These are phyloP conservation scores for Ascoidea rubescens DNA, from an alignment of 805 yeast genomes.

Conservation along the genomic window DNA sequence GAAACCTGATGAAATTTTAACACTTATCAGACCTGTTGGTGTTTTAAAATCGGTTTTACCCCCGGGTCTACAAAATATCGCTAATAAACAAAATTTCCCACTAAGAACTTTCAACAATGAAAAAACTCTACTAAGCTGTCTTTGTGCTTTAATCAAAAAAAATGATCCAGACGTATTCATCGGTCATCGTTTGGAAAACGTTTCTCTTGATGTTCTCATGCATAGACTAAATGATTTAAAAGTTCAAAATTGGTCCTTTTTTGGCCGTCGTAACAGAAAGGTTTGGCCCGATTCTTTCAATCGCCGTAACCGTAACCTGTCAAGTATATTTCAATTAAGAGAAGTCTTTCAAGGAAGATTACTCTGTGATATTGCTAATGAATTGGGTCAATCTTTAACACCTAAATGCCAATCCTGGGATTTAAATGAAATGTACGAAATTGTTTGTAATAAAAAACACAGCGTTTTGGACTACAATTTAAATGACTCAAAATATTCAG, in stretches of 20 bases:
- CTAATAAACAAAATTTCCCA: conserved; percentile 36
- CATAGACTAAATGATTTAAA: conserved; percentile 68
- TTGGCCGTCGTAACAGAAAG: conserved; percentile 73
- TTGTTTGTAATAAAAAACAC: conserved; percentile 55
- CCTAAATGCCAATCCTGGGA: conserved; percentile 92
- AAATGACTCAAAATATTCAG: conserved; percentile 48
- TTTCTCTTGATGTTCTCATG: conserved; percentile 65
- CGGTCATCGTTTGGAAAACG: conserved; percentile 76
- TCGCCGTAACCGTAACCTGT: conserved; percentile 13
- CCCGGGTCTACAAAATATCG: conserved; percentile 53
- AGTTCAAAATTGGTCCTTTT: conserved; percentile 61
- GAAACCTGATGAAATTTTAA: conserved; percentile 46
- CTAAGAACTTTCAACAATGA: conserved; percentile 60
- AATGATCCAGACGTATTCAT: conserved; percentile 86
- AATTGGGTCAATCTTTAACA: conserved; percentile 86
- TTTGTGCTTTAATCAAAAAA: conserved; percentile 51
- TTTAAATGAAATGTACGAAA: conserved; percentile 76
- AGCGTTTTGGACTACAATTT: conserved; percentile 60
- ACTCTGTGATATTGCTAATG: conserved; percentile 86
- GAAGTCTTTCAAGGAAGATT: conserved; percentile 77
- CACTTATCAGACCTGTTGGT: conserved; percentile 72
- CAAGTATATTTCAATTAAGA: conserved; percentile 37
- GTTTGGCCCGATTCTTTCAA: conserved; percentile 70
- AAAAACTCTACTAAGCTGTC: conserved; percentile 55
- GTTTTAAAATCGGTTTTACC: conserved; percentile 44